Evolutionary conservation across 2,329 filamentous ascomycete species (phyloP), one percentile per base, ranked within the genome.

Genomic region (Aspergillus neoniger): DNA sequence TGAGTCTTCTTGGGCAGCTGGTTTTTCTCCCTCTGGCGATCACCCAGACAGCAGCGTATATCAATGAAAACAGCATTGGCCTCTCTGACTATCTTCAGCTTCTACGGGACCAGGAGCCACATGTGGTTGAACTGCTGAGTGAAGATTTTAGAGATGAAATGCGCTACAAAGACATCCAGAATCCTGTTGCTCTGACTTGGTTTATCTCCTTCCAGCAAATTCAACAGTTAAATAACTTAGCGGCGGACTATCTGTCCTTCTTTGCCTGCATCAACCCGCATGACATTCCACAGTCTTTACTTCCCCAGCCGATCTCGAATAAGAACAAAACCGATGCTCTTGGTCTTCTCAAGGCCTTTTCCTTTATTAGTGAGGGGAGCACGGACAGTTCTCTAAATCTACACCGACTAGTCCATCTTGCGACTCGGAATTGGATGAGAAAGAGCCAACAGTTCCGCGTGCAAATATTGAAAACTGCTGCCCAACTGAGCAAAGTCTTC

Each of bases 181-280:
- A 76, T 32, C 72, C 75, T 2, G 67, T 78, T 1, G 69, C 72
- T 0, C 67, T 59, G 1, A 77, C 74, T 0, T 77, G 72, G 74
- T 61, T 74, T 6, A 69, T 74, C 1, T 76, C 74, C 0, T 76
- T 77, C 38, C 48, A 63, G 0, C 67, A 75, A 57, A 70, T 77
- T 4, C 61, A 30, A 12, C n/a, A 59, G 1, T 43, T 56, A 4
- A 55, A 61, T 17, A 43, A 17, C 1, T 47, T 68, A 0, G 74
- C 74, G 0, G 52, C 63, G 0, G 55, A 69, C 0, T 66, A 70
- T 47, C 62, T 77, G 1, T 66, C 64, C 0, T 65, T 72, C 2
- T 74, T 77, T 63, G 63, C 71, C 5, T 72, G 73, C 23, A 61
- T 77, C 1, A 60, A 70, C 21, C 62, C 62, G 2, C 64, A 64